phyloP scores from a whole-genome alignment of 345 rosid genomes.

The Populus pruinosa region DNA sequence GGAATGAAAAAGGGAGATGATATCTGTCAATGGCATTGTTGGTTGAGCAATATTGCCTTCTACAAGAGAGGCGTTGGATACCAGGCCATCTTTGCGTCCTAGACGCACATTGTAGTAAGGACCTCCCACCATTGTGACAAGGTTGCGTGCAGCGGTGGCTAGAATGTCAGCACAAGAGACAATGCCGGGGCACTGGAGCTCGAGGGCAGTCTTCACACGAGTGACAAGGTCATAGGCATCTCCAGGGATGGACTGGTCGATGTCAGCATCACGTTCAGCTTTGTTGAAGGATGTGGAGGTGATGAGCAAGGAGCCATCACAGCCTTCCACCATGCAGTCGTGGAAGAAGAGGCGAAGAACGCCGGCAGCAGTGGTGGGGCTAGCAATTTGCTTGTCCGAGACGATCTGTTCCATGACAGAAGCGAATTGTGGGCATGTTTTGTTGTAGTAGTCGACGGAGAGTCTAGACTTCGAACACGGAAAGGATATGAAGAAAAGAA shows the following conservation, averaged over 20 bases:
- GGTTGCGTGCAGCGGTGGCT: constrained; percentile 17
- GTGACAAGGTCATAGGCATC: constrained; percentile 19
- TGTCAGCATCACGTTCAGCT: constrained; percentile 10
- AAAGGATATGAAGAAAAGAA: neutral
- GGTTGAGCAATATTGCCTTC: constrained; percentile 6
- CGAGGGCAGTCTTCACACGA: constrained; percentile 15
- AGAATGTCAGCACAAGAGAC: constrained; percentile 24
- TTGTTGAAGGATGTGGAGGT: constrained; percentile 14
- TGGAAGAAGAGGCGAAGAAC: constrained; percentile 23
- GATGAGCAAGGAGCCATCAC: constrained; percentile 10
- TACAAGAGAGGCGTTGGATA: neutral
- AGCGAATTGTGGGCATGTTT: constrained; percentile 11
- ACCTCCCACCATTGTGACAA: constrained; percentile 21
- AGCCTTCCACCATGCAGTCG: constrained; percentile 19
- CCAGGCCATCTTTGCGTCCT: constrained; percentile 16
- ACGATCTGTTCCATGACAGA: neutral
- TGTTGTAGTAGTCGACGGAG: constrained; percentile 9
- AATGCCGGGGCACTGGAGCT: constrained; percentile 18
- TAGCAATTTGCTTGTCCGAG: constrained; percentile 9
- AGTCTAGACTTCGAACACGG: neutral
- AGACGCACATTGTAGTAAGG: constrained; percentile 12
- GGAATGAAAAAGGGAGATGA: constrained; percentile 1
- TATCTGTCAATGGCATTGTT: constrained; percentile 5
- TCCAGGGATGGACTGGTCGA: constrained; percentile 18
- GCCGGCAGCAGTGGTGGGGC: constrained; percentile 18